These are phyloP conservation scores for Articulospora tetracladia DNA, from an alignment of 495 filamentous ascomycete species.

Conservation along the genomic window DNA sequence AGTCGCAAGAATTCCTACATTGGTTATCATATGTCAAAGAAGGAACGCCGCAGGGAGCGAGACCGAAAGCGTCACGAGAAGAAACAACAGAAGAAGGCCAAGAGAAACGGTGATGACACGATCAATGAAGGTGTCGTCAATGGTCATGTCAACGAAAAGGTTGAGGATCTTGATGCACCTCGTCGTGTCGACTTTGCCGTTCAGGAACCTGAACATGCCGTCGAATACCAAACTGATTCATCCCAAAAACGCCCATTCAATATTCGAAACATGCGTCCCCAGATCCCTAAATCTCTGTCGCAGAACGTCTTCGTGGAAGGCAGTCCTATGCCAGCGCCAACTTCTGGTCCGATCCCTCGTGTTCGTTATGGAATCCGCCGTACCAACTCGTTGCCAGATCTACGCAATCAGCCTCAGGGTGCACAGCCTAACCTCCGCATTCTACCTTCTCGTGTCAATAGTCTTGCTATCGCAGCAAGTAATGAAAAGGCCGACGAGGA, in stretches of 20 bases:
- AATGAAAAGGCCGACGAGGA: background rate
- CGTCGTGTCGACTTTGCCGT: conserved; percentile 35
- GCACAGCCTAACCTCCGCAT: background rate
- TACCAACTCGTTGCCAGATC: conserved; percentile 74
- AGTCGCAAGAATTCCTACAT: conserved; percentile 18
- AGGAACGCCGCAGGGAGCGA: conserved; percentile 29
- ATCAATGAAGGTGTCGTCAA: conserved; percentile 11
- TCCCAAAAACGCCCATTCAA: conserved; percentile 38
- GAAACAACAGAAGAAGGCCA: conserved; percentile 33
- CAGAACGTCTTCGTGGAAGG: conserved; percentile 55
- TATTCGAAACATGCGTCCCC: conserved; percentile 43
- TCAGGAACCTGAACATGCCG: conserved; percentile 17
- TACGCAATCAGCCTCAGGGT: conserved; percentile 46
- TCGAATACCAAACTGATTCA: conserved; percentile 20
- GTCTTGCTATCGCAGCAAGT: conserved; percentile 28
- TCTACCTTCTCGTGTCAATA: conserved; percentile 35
- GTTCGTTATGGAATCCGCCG: conserved; percentile 62
- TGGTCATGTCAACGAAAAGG: conserved; percentile 17
- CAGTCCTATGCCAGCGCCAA: background rate
- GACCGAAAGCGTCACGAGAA: conserved; percentile 31
- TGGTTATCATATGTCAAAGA: conserved; percentile 17
- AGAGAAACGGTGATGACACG: conserved; percentile 21
- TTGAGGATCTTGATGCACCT: conserved; percentile 18
- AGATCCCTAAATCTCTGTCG: conserved; percentile 56
- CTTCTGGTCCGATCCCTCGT: conserved; percentile 44